Conservation (phyloP, 306 rosid species). For the Acmispon strigosus region DNA sequence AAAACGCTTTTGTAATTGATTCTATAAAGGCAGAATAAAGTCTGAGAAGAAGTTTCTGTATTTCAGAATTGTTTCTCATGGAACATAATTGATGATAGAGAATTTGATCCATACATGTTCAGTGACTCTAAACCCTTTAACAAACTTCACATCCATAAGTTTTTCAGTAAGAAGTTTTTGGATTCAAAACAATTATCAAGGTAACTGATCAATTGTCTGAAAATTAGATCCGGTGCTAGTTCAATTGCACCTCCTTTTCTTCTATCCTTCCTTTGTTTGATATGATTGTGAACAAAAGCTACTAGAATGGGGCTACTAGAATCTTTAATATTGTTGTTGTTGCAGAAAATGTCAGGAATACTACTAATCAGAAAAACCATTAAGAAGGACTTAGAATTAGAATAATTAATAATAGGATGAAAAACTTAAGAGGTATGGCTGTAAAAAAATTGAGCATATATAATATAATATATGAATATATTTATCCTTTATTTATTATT, state of each 20-base stretch:
- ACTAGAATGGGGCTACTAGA: neutral
- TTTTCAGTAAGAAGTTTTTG: slow-evolving; percentile 7
- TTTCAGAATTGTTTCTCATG: too few species aligned
- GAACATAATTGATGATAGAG: too few species aligned
- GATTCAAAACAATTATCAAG: neutral
- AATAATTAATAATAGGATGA: too few species aligned
- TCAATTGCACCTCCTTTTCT: slow-evolving; percentile 10
- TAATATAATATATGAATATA: neutral
- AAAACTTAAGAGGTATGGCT: too few species aligned
- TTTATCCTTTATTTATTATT: neutral
- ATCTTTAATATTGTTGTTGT: neutral
- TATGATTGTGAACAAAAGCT: too few species aligned
- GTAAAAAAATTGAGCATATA: too few species aligned
- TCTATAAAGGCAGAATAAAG: too few species aligned
- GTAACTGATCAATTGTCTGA: neutral
- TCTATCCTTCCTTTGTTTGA: neutral
- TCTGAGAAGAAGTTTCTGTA: too few species aligned
- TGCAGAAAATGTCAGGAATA: neutral
- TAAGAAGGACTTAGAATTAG: neutral
- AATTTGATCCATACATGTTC: too few species aligned
- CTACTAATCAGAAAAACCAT: slow-evolving; percentile 3
- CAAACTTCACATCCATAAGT: neutral
- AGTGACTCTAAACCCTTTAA: neutral
- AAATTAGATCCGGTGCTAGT: slow-evolving; percentile 12
- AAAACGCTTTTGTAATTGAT: too few species aligned